Evolutionary conservation across 2,329 filamentous ascomycete species (phyloP), one percentile per base, ranked within the genome.

Genomic region (Phaeoacremonium minimum): DNA sequence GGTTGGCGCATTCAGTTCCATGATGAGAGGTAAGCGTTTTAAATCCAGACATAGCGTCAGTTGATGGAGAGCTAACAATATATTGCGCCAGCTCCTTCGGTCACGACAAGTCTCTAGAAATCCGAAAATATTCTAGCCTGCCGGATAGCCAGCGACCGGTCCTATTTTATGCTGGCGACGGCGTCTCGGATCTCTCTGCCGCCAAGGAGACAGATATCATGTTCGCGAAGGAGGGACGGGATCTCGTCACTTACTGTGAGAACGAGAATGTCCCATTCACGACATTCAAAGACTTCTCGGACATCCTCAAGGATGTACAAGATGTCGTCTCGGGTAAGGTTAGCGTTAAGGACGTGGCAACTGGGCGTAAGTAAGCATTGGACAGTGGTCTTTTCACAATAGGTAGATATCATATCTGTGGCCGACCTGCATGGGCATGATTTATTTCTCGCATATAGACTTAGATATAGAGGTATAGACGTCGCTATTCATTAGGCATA

Each of bases 71-170:
- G 18, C 18, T 38, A 15, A 35, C 17, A 15, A 6, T 9, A n/a
- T n/a, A n/a, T n/a, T n/a, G n/a, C 4, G 11, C 22, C 44, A 87
- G 85, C 55, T 75, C 82, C 40, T 94, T 94, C 52, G 93, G 93
- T n/a, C 93, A 98, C 58, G 91, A 98, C 73, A 98, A 98, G 77
- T 90, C 84, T 17, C 71, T 91, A 36, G 87, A 93, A 57, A 88
- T 98, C 52, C 80, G 87, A 46, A 88, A 88, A 35, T 97, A 97
- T 64, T 83, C 84, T 3, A 71, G 79, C 17, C 71, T 95, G 30
- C 80, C 87, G 1, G 70, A 70, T 60, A 48, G 69, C 19, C 64
- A 85, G 52, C 75, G 89, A 29, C 93, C 93, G 3, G 82, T 80
- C 28, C 78, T 97, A 66, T 88, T 97, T 60, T 98, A 98, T 54